phyloP scores from a whole-genome alignment of 2,329 filamentous ascomycete genomes.

The Neoarthrinium moseri region DNA sequence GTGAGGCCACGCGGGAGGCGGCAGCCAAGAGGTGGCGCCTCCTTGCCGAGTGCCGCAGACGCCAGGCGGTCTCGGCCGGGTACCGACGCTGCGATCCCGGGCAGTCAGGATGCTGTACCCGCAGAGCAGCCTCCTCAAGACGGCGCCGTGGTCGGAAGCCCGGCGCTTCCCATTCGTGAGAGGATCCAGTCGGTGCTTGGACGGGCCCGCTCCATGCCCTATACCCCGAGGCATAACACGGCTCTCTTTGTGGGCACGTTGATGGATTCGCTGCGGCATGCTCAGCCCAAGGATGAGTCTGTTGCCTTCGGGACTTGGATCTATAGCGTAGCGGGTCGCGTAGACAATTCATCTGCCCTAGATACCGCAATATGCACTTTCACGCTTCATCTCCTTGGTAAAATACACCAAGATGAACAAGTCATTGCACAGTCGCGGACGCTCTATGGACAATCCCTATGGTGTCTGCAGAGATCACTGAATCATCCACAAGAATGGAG shows the following conservation, averaged over 20 bases:
- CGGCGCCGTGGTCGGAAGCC: neutral
- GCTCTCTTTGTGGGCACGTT: slow-evolving; percentile 8
- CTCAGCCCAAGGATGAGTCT: neutral
- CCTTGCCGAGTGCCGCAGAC: neutral
- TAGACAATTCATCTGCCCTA: slow-evolving; percentile 2
- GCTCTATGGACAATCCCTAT: slow-evolving; percentile 3
- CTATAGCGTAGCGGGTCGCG: neutral
- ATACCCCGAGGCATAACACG: neutral
- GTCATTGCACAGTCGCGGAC: slow-evolving; percentile 7
- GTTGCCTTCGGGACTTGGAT: neutral
- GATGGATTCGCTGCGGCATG: neutral
- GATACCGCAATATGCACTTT: slow-evolving; percentile 6
- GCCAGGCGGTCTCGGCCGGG: slow-evolving; percentile 1
- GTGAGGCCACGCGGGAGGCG: slow-evolving; percentile 10
- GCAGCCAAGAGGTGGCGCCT: neutral
- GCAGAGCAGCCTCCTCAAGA: too few species aligned
- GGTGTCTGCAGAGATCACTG: slow-evolving; percentile 5
- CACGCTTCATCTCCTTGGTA: slow-evolving; percentile 7
- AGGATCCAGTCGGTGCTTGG: neutral
- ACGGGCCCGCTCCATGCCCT: neutral
- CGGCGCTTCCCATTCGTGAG: neutral
- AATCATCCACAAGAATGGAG: slow-evolving; percentile 10
- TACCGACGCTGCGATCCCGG: neutral
- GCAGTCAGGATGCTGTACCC: too few species aligned
- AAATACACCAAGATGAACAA: slow-evolving; percentile 3